phyloP scores from a whole-genome alignment of 495 filamentous ascomycete genomes.

The Echria macrotheca region DNA sequence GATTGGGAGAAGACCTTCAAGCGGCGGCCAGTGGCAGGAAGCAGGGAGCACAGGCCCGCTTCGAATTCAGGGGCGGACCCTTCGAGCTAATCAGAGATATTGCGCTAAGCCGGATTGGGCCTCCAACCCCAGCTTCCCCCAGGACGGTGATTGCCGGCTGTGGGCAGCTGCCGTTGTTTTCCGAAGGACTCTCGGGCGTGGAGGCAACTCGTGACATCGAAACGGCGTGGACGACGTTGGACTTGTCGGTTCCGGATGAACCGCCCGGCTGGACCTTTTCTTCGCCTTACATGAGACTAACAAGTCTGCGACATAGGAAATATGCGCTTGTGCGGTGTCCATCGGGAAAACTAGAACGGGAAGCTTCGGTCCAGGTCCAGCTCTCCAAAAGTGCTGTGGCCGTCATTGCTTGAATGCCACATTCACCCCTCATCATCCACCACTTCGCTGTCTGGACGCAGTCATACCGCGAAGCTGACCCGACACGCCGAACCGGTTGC shows the following conservation, averaged over 20 bases:
- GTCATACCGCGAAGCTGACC: no score
- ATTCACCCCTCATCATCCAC: no score
- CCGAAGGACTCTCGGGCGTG: neutral
- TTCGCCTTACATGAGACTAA: no score
- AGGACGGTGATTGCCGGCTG: neutral
- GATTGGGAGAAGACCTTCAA: conserved; percentile 12
- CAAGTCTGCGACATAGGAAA: no score
- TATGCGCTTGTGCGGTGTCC: no score
- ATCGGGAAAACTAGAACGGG: no score
- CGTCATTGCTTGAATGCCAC: no score
- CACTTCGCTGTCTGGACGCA: no score
- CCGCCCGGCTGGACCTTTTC: no score
- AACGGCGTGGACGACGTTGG: neutral
- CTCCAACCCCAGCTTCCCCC: conserved; percentile 13
- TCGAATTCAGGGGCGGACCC: conserved; percentile 25
- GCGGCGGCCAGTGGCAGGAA: conserved; percentile 15
- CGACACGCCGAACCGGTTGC: no score
- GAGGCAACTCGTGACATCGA: conserved; percentile 14
- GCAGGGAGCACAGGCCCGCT: conserved; percentile 15
- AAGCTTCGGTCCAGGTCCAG: no score
- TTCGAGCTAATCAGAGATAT: conserved; percentile 8
- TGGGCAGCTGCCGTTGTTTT: neutral
- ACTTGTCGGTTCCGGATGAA: neutral
- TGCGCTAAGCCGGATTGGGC: conserved; percentile 15
- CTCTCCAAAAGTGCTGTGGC: no score